Evolutionary conservation across 2,329 filamentous ascomycete species (phyloP).

Genomic region (Bertia moriformis): DNA sequence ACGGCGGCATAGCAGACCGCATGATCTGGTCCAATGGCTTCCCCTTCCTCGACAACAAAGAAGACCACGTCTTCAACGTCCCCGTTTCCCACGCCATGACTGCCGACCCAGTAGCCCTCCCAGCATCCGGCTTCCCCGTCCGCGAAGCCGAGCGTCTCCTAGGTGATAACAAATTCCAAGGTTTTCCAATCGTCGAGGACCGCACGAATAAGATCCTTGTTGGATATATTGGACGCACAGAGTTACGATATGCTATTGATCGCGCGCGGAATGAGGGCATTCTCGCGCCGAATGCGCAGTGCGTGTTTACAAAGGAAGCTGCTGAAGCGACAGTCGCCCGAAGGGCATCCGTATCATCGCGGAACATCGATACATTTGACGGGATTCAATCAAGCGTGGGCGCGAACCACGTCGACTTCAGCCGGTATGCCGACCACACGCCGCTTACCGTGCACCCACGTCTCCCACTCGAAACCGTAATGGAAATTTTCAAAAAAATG

Average conservation of each 20-base stretch:
- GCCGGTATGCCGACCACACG: constrained; percentile 74
- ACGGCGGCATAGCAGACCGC: constrained; percentile 87
- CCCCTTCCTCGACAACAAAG: constrained; percentile 91
- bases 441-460: constrained; percentile 84
- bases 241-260: constrained; percentile 80
- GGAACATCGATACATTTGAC: constrained; percentile 41
- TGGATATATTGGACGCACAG: constrained; percentile 85
- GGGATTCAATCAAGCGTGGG: constrained; percentile 12
- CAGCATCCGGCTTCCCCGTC: constrained; percentile 60
- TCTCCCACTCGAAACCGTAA: constrained; percentile 84
- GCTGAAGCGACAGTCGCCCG: constrained; percentile 15
- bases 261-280: constrained; percentile 56
- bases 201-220: constrained; percentile 55
- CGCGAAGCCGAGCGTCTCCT: constrained; percentile 66
- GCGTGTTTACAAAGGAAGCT: constrained; percentile 49
- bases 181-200: constrained; percentile 82
- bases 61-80: constrained; percentile 92
- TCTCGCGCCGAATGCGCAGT: constrained; percentile 54
- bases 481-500: constrained; percentile 98
- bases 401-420: constrained; percentile 50
- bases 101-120: constrained; percentile 57
- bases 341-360: constrained; percentile 31
- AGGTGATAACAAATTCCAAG: constrained; percentile 69
- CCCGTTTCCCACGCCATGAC: constrained; percentile 87
- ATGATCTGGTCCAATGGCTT: constrained; percentile 99